Evolutionary conservation across 1,284 basidiomycete species (phyloP).

Genomic region (Cryptococcus maquisensis): DNA sequence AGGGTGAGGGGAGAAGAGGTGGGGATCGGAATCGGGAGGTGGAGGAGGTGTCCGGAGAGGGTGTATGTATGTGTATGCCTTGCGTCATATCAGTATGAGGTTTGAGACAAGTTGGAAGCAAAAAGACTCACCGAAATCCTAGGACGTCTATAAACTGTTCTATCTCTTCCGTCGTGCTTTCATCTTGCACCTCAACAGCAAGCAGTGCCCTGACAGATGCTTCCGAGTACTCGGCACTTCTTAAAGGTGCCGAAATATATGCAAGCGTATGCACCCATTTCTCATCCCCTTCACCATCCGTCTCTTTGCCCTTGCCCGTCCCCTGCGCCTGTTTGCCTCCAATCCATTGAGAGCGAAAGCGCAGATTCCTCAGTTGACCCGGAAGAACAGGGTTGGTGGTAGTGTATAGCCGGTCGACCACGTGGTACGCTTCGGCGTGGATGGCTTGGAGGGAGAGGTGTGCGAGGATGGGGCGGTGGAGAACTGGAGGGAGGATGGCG

Average conservation of each 20-base stretch:
- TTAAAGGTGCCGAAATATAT: slow-evolving; percentile 32
- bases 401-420: slow-evolving; percentile 31
- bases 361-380: slow-evolving; percentile 25
- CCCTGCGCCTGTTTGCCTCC: neutral
- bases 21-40: slow-evolving; percentile 32
- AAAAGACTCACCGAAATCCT: slow-evolving; percentile 36
- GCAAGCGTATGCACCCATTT: slow-evolving; percentile 20
- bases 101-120: neutral
- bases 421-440: slow-evolving; percentile 22
- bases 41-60: slow-evolving; percentile 32
- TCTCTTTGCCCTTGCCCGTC: neutral
- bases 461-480: slow-evolving; percentile 22
- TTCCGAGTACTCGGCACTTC: slow-evolving; percentile 34
- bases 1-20: slow-evolving; percentile 19
- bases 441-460: slow-evolving; percentile 32
- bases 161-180: slow-evolving; percentile 21
- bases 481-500: slow-evolving; percentile 28
- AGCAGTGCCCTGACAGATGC: slow-evolving; percentile 33
- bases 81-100: neutral
- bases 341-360: slow-evolving; percentile 11
- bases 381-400: slow-evolving; percentile 30
- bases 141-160: slow-evolving; percentile 33
- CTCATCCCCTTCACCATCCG: slow-evolving; percentile 11
- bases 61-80: slow-evolving; percentile 38
- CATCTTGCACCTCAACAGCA: slow-evolving; percentile 26